These are phyloP conservation scores for Phalaenopsis hybrid DNA, from an alignment of 116 monocot species.

Conservation along the genomic window DNA sequence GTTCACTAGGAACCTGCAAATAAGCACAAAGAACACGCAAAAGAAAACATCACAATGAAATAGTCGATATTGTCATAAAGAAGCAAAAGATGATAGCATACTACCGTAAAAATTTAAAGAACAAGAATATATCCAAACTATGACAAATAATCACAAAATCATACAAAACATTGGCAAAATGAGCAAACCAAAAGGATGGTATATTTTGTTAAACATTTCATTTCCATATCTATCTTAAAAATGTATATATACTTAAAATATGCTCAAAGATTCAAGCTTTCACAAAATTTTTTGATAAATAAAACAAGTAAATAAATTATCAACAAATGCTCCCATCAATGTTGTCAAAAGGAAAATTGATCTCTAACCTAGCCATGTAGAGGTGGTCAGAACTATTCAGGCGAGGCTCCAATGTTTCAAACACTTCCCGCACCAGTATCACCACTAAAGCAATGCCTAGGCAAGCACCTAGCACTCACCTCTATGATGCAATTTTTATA, in stretches of 20 bases:
- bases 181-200: background rate
- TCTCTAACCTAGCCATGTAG: background rate
- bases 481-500: too few species aligned
- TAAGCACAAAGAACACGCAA: conserved; percentile 9
- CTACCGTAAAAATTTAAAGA: background rate
- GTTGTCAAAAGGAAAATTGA: background rate
- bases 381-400: too few species aligned
- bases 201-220: too few species aligned
- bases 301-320: background rate
- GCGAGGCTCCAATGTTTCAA: background rate
- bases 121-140: background rate
- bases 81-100: conserved; percentile 1
- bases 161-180: background rate
- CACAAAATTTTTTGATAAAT: background rate
- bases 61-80: background rate
- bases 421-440: background rate
- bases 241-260: too few species aligned
- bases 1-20: conserved; percentile 80
- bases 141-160: background rate
- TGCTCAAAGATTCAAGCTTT: too few species aligned
- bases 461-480: too few species aligned
- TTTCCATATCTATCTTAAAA: too few species aligned
- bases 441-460: too few species aligned
- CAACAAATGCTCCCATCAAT: background rate
- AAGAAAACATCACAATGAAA: background rate